Conservation (phyloP, 106 monocot genomes). For the Acorus gramineus region DNA sequence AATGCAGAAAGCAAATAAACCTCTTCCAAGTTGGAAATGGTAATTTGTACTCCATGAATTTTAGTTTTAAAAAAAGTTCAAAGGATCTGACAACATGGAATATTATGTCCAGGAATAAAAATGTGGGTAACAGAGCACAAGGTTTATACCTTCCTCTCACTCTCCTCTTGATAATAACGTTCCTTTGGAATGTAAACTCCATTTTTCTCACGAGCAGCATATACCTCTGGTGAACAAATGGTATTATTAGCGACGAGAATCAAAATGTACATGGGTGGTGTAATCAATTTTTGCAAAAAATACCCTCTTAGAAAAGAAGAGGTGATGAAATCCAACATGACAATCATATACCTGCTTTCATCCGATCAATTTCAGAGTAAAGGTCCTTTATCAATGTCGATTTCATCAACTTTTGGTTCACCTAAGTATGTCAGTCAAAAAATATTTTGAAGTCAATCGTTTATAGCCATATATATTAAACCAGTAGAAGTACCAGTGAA, state of each 20-base stretch:
- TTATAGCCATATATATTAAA: too few relatives aligned
- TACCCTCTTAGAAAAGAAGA: background rate
- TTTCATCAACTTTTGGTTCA: slow-evolving; percentile 99
- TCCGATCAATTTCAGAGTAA: slow-evolving; percentile 89
- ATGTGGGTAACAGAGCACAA: background rate
- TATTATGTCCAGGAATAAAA: background rate
- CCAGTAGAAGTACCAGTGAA: too few relatives aligned
- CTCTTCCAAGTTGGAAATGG: background rate
- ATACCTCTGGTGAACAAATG: slow-evolving; percentile 46
- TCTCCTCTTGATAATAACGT: slow-evolving; percentile 79
- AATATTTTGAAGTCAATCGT: too few relatives aligned
- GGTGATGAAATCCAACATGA: background rate
- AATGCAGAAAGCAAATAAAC: background rate
- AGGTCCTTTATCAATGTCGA: slow-evolving; percentile 93
- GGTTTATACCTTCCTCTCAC: slow-evolving; percentile 73
- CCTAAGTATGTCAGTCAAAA: slow-evolving; percentile 21
- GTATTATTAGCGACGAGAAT: background rate
- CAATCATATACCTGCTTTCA: slow-evolving; percentile 68
- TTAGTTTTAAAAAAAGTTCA: background rate
- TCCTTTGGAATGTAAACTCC: slow-evolving; percentile 97
- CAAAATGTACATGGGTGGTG: too few relatives aligned
- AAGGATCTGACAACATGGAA: background rate
- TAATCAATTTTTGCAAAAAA: background rate
- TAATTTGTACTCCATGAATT: background rate
- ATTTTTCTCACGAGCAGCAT: slow-evolving; percentile 90